A percentile compares a stretch with the other conserved stretches of the same genome.
Conservation (phyloP, 164 flowering plant genomes). For the Tinospora cordifolia region DNA sequence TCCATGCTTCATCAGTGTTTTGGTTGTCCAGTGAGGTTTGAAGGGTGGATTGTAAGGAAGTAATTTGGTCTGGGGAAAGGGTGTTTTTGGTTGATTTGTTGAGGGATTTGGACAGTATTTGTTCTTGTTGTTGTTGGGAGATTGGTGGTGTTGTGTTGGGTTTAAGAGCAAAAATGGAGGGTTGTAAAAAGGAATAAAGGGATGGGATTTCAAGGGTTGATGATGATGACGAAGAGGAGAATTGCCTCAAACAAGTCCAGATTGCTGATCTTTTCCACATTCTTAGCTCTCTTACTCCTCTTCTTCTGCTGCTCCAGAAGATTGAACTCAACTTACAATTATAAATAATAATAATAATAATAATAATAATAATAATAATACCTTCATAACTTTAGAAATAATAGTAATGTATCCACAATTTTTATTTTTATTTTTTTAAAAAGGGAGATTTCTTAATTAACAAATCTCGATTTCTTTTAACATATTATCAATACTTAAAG, state of each 20-base stretch:
- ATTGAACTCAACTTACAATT: too few species aligned
- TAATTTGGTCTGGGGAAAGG: constrained; percentile 35
- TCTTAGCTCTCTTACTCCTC: not conserved
- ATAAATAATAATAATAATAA: too few species aligned
- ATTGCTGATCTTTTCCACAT: constrained; percentile 39
- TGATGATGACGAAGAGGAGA: constrained; percentile 45
- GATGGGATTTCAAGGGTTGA: constrained; percentile 37
- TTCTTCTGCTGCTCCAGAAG: not conserved
- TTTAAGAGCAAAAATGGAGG: constrained; percentile 54
- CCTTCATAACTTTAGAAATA: too few species aligned
- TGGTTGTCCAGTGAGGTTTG: constrained; percentile 37
- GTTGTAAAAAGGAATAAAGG: constrained; percentile 80
- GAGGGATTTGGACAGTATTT: constrained; percentile 10
- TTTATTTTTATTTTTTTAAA: too few species aligned
- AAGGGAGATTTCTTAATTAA: too few species aligned
- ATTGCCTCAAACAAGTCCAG: constrained; percentile 18
- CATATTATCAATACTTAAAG: too few species aligned
- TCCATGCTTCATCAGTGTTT: constrained; percentile 89
- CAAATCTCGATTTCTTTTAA: too few species aligned
- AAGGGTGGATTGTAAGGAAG: constrained; percentile 41
- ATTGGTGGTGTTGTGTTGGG: constrained; percentile 13
- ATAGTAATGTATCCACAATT: too few species aligned
- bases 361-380: too few species aligned
- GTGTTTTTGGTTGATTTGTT: constrained; percentile 18
- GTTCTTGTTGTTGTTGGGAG: constrained; percentile 9